Conservation (phyloP, 1,139 yeast genomes). For the Protomyces lactucae-debilis region DNA sequence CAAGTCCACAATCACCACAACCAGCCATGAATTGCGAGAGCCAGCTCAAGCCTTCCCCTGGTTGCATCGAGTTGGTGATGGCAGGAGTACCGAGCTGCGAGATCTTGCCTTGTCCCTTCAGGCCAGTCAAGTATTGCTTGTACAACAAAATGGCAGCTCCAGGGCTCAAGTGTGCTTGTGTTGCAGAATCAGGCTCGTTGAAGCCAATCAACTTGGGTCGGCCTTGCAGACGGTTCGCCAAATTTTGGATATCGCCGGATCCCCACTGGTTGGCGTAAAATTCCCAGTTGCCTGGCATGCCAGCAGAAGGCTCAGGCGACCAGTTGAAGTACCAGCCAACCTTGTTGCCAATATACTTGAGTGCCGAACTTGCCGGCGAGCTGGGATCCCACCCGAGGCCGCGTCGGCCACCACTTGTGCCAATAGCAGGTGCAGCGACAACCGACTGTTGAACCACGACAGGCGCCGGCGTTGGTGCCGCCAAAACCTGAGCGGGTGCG, state of each 20-base stretch:
- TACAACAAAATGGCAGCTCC: conserved; percentile 10
- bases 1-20: conserved; percentile 17
- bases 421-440: neutral
- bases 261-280: conserved; percentile 25
- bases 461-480: neutral
- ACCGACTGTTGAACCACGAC: neutral
- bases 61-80: conserved; percentile 18
- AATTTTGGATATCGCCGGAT: conserved; percentile 10
- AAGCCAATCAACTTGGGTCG: conserved; percentile 19
- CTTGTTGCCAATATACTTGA: conserved; percentile 1
- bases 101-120: conserved; percentile 9
- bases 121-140: conserved; percentile 15
- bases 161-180: conserved; percentile 16
- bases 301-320: conserved; percentile 15
- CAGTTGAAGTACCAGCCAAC: conserved; percentile 25
- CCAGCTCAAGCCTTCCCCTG: conserved; percentile 14
- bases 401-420: conserved; percentile 5
- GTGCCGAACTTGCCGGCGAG: conserved; percentile 1
- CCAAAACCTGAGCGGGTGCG: neutral
- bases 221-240: conserved; percentile 8
- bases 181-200: conserved; percentile 27
- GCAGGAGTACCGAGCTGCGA: conserved; percentile 26
- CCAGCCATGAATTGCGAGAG: conserved; percentile 20
- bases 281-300: conserved; percentile 19
- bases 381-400: conserved; percentile 24